These are phyloP conservation scores for Boletus rubescentipes DNA, from an alignment of 768 basidiomycete genomes.

Conservation along the genomic window DNA sequence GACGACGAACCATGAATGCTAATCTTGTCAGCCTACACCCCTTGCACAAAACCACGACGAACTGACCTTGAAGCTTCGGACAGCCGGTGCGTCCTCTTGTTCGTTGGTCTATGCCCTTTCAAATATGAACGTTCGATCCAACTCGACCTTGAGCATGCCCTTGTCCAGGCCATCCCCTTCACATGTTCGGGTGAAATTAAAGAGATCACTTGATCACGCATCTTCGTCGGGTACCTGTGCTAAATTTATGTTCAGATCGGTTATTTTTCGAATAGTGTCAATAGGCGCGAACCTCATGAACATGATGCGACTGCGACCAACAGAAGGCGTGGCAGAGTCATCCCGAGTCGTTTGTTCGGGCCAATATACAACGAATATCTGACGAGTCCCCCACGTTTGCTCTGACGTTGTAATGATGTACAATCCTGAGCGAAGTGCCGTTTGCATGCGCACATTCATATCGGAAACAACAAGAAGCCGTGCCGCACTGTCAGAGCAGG, in stretches of 20 bases:
- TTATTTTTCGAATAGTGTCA: constrained; percentile 20
- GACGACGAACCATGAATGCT: background rate
- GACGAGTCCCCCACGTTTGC: constrained; percentile 4
- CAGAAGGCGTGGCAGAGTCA: constrained; percentile 43
- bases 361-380: constrained; percentile 55
- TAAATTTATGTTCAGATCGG: too few relatives aligned
- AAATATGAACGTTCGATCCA: constrained; percentile 50
- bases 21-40: background rate
- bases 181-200: background rate
- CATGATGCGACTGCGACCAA: constrained; percentile 48
- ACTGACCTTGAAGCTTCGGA: constrained; percentile 44
- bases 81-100: constrained; percentile 49
- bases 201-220: too few relatives aligned
- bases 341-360: constrained; percentile 59
- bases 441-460: background rate
- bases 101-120: constrained; percentile 53
- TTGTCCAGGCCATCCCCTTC: constrained; percentile 27
- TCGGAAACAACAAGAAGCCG: too few relatives aligned
- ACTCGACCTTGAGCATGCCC: constrained; percentile 29
- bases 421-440: constrained; percentile 14
- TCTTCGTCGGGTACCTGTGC: too few relatives aligned
- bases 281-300: constrained; percentile 54
- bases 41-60: background rate
- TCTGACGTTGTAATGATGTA: constrained; percentile 10
- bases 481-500: too few relatives aligned